Percentiles rank a stretch among this genome's conserved stretches.
phyloP scores from a whole-genome alignment of 805 yeast species.

The Metschnikowia noctiluminum region DNA sequence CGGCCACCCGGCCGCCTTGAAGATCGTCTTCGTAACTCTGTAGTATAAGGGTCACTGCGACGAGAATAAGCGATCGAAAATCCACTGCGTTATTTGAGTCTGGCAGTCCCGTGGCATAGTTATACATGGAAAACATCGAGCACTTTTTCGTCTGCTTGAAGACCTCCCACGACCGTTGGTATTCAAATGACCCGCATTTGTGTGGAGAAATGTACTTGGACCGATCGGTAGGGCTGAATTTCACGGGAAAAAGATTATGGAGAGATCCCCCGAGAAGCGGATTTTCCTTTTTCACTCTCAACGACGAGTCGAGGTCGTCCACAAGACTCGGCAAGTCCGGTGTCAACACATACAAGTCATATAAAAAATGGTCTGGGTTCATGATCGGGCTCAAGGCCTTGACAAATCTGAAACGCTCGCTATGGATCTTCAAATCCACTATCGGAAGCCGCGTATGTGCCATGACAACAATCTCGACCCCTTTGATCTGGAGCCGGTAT shows the following conservation, averaged over 20 bases:
- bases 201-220: slow-evolving; percentile 5
- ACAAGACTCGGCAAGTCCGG: slow-evolving; percentile 7
- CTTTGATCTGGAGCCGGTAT: slow-evolving; percentile 8
- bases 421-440: slow-evolving; percentile 7
- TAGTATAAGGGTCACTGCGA: slow-evolving; percentile 7
- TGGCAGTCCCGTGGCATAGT: neutral
- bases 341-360: slow-evolving; percentile 9
- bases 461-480: slow-evolving; percentile 6
- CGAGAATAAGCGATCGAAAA: slow-evolving; percentile 4
- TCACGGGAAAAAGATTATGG: slow-evolving; percentile 1
- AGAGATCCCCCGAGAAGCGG: slow-evolving; percentile 2
- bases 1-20: neutral
- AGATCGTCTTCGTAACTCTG: slow-evolving; percentile 10
- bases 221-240: neutral
- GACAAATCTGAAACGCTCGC: slow-evolving; percentile 10
- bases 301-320: slow-evolving; percentile 8
- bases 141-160: slow-evolving; percentile 7
- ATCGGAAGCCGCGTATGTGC: slow-evolving; percentile 10
- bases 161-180: slow-evolving; percentile 6
- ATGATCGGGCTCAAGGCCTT: slow-evolving; percentile 1
- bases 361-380: slow-evolving; percentile 7
- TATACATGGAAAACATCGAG: slow-evolving; percentile 4
- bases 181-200: slow-evolving; percentile 8
- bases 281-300: slow-evolving; percentile 6
- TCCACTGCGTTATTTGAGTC: slow-evolving; percentile 10